phyloP scores from a whole-genome alignment of 306 rosid genomes.

The Aeschynomene evenia region DNA sequence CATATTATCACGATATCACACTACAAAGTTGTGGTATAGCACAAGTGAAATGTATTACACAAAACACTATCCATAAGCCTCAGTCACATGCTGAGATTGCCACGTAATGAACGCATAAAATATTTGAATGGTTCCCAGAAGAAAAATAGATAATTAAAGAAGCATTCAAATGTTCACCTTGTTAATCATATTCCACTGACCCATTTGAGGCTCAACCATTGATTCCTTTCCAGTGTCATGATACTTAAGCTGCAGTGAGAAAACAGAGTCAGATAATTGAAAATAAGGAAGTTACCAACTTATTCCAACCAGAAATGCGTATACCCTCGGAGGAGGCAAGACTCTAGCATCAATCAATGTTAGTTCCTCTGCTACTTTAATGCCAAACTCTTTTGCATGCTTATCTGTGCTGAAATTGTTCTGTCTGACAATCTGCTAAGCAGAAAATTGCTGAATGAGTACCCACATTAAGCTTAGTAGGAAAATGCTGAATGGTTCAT shows the following conservation, averaged over 20 bases:
- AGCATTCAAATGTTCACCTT: conserved; percentile 46
- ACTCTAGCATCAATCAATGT: conserved; percentile 59
- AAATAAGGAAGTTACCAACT: neutral
- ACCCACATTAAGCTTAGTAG: neutral
- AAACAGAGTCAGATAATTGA: neutral
- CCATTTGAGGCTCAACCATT: conserved; percentile 58
- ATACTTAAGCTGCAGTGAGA: conserved; percentile 55
- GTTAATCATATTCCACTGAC: conserved; percentile 85
- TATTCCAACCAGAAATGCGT: neutral
- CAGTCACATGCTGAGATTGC: neutral
- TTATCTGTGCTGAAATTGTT: conserved; percentile 31
- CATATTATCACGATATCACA: neutral
- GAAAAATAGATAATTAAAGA: no score
- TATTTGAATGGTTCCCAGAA: neutral
- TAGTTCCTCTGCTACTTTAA: conserved; percentile 33
- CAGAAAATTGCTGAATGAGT: neutral
- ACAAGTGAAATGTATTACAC: no score
- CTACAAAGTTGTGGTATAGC: neutral
- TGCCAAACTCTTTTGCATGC: conserved; percentile 43
- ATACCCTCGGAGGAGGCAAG: conserved; percentile 65
- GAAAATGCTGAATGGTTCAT: neutral
- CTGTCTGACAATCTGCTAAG: conserved; percentile 32
- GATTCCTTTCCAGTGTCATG: conserved; percentile 45
- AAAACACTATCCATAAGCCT: neutral
- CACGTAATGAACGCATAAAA: no score